These are phyloP conservation scores for Boletellus ananas DNA, from an alignment of 768 basidiomycete genomes.

Conservation along the genomic window DNA sequence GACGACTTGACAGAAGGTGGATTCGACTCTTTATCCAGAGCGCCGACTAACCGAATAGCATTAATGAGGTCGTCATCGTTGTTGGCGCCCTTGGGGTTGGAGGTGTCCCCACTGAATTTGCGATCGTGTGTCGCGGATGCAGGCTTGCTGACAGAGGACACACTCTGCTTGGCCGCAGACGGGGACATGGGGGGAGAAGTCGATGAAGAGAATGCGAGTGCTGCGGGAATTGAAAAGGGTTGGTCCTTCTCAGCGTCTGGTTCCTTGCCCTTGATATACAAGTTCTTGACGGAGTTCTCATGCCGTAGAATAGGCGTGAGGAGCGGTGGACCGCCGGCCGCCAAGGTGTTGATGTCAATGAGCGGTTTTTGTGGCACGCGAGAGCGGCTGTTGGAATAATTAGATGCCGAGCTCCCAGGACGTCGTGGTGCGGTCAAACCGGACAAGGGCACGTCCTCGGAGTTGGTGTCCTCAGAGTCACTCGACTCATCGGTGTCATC, in stretches of 20 bases:
- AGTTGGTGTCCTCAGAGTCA: constrained; percentile 40
- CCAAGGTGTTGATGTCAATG: constrained; percentile 35
- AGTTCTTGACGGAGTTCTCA: constrained; percentile 26
- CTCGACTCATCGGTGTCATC: constrained; percentile 24
- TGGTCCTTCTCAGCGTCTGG: constrained; percentile 22
- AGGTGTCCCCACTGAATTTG: constrained; percentile 16
- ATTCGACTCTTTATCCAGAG: constrained; percentile 24
- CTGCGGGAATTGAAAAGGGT: constrained; percentile 29
- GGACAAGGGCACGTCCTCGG: constrained; percentile 63
- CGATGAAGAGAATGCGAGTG: constrained; percentile 19
- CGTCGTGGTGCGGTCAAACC: constrained; percentile 57
- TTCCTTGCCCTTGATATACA: constrained; percentile 16
- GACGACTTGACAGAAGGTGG: constrained; percentile 5
- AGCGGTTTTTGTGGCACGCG: constrained; percentile 42
- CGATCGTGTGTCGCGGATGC: constrained; percentile 9
- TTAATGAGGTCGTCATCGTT: constrained; percentile 29
- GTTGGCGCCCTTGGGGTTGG: constrained; percentile 11
- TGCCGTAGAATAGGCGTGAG: constrained; percentile 29
- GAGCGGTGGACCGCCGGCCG: constrained; percentile 34
- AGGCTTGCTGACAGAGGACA: not conserved
- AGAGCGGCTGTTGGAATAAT: constrained; percentile 21
- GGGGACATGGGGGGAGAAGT: constrained; percentile 19
- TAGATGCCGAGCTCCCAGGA: constrained; percentile 58
- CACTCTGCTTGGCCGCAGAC: constrained; percentile 8
- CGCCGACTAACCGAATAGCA: constrained; percentile 30